Evolutionary conservation across 495 filamentous ascomycete species (phyloP), one percentile per base, ranked within the genome.

Genomic region (Xylaria scruposa): DNA sequence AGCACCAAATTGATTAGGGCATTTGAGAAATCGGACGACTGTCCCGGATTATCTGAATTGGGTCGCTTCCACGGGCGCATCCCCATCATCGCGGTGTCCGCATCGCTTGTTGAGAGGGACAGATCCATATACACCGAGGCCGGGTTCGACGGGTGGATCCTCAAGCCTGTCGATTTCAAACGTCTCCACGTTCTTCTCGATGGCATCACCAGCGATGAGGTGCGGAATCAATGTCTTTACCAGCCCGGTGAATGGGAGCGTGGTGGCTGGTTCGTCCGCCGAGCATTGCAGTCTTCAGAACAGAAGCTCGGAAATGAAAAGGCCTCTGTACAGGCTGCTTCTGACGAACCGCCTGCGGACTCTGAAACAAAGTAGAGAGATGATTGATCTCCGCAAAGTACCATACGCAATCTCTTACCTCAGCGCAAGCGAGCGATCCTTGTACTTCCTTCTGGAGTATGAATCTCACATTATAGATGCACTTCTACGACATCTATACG

Each of bases 91-190:
- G 94, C 94, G 9, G 95, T 98, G 8, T 97, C 95, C 1, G 94
- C 95, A 3, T 95, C 93, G 7, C 83, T 97, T 0, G 73, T 94
- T 5, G 95, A 97, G 78, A 87, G 84, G 44, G 87, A 94, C 7
- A 86, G 83, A 24, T 80, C 89, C 26, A 88, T 79, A 7, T 98
- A 97, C 77, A 88, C 93, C 46, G 85, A 91, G n/a, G 87, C 88
- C 3, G 95, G 95, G 0, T 97, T 97, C 74, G 95, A 98, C 73
- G 95, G 93, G 49, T 98, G 94, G 93, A 93, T 97, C 65, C 71
- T 91, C 77, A 93, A 92, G 78, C 92, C 88, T 0, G 89, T 95
- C 72, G 87, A 94, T 73, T 94, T 95, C 74, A 88, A 89, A 70
- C 81, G 92, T 26, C 80, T 94, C 19, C 84, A 87, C 77, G 78